phyloP scores from a whole-genome alignment of 148 eudicot genomes.

The Bassia scoparia region DNA sequence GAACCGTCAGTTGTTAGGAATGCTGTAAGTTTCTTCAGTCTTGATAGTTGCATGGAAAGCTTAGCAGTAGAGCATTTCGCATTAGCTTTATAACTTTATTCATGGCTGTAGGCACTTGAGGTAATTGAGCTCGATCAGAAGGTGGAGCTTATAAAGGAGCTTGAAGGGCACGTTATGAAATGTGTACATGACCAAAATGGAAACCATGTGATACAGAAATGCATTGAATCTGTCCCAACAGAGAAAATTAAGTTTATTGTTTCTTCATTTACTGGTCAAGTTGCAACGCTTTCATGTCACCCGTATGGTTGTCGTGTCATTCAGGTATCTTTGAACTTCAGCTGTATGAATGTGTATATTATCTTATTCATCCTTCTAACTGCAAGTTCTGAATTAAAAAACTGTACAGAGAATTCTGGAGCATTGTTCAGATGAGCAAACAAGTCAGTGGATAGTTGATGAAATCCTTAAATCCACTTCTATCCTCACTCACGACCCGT shows the following conservation, averaged over 20 bases:
- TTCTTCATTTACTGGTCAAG: constrained; percentile 60
- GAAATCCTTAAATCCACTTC: constrained; percentile 73
- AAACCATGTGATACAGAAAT: constrained; percentile 90
- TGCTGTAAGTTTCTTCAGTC: neutral
- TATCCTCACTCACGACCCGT: constrained; percentile 73
- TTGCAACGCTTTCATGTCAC: constrained; percentile 69
- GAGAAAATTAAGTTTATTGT: constrained; percentile 63
- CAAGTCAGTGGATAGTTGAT: constrained; percentile 52
- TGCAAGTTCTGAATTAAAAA: neutral
- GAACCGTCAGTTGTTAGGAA: neutral
- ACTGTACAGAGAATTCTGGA: constrained; percentile 65
- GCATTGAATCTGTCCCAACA: constrained; percentile 68
- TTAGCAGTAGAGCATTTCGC: neutral
- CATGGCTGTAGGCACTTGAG: constrained; percentile 69
- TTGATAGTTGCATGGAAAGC: neutral
- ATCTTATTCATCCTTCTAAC: neutral
- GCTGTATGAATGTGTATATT: neutral
- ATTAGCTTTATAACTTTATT: neutral
- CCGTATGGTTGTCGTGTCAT: constrained; percentile 97
- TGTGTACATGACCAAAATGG: constrained; percentile 95
- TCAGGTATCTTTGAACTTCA: constrained; percentile 48
- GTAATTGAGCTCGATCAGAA: constrained; percentile 84
- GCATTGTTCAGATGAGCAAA: constrained; percentile 62
- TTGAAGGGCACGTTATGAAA: constrained; percentile 72
- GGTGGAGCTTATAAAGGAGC: constrained; percentile 60